Evolutionary conservation across 192 early-diverging fungal genomes (phyloP).

Genomic region (Coemansia javaensis): DNA sequence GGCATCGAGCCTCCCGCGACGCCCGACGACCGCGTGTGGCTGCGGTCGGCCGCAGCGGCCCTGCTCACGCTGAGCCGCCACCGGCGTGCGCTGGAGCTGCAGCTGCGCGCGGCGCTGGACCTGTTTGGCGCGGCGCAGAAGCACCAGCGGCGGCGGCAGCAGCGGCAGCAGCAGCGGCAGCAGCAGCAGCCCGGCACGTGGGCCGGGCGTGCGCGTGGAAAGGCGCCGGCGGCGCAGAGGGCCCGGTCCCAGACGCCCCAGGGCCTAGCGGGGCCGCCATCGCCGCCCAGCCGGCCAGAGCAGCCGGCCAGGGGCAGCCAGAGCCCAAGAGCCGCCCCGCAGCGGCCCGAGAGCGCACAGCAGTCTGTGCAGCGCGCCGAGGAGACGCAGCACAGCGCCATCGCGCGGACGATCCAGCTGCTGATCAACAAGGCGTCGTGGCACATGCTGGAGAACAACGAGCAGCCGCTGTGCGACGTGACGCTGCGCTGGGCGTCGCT

Average conservation of each 20-base stretch:
- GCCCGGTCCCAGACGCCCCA: no score
- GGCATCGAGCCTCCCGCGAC: conserved; percentile 5
- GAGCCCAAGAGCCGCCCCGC: no score
- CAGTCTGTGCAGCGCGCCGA: conserved; percentile 25
- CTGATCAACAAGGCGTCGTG: conserved; percentile 67
- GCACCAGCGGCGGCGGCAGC: conserved; percentile 32
- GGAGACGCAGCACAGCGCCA: conserved; percentile 50
- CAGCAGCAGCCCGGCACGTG: no score
- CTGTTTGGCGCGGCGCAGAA: conserved; percentile 47
- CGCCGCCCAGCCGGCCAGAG: no score
- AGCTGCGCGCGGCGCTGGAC: conserved; percentile 50
- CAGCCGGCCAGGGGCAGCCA: no score
- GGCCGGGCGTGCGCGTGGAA: no score
- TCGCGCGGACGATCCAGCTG: conserved; percentile 55
- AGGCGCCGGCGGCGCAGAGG: no score
- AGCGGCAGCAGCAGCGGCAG: background rate
- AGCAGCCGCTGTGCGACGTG: conserved; percentile 67
- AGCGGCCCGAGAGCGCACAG: no score
- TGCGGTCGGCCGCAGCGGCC: conserved; percentile 22
- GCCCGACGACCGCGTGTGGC: conserved; percentile 3
- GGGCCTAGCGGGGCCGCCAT: no score
- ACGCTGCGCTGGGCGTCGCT: conserved; percentile 61
- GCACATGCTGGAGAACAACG: conserved; percentile 68
- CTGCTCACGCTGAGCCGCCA: conserved; percentile 41
- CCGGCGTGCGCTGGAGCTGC: conserved; percentile 41